Evolutionary conservation across 495 filamentous ascomycete species (phyloP).

Genomic region (Podospora pseudocomata): DNA sequence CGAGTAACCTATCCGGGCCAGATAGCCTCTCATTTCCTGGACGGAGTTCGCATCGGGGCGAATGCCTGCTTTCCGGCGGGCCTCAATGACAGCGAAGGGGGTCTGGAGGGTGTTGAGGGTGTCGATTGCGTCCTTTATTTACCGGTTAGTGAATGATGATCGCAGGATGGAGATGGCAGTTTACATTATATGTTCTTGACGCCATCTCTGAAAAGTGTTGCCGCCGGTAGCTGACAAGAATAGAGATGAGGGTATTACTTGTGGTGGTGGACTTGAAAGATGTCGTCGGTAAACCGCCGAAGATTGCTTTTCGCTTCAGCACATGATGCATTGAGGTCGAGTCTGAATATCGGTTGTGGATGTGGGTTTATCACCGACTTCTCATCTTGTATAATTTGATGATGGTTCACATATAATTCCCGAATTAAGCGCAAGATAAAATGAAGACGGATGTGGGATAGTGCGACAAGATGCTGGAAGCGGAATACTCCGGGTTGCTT

Average conservation of each 20-base stretch:
- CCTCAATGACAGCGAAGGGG: conserved; percentile 74
- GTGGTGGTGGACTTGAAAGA: neutral
- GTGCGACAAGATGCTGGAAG: neutral
- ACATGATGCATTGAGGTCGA: conserved; percentile 21
- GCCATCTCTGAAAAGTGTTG: conserved; percentile 14
- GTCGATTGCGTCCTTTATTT: conserved; percentile 68
- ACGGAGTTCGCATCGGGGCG: conserved; percentile 64
- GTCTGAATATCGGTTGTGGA: conserved; percentile 2
- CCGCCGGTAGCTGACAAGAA: conserved; percentile 4
- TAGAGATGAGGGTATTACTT: neutral
- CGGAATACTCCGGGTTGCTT: conserved; percentile 17
- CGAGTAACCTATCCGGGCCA: conserved; percentile 68
- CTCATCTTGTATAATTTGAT: neutral
- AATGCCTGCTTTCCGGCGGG: conserved; percentile 64
- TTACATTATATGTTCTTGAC: conserved; percentile 27
- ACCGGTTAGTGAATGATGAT: neutral
- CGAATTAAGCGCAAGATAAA: neutral
- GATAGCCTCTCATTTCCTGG: conserved; percentile 73
- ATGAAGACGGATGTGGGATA: neutral
- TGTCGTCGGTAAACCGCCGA: conserved; percentile 12
- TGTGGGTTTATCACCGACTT: neutral
- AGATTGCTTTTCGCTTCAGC: conserved; percentile 8
- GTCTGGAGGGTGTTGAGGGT: conserved; percentile 88
- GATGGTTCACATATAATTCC: neutral
- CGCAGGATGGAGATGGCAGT: neutral